Base-by-base conservation (phyloP, 208 protist species). In the Crithidia sp. region DNA sequence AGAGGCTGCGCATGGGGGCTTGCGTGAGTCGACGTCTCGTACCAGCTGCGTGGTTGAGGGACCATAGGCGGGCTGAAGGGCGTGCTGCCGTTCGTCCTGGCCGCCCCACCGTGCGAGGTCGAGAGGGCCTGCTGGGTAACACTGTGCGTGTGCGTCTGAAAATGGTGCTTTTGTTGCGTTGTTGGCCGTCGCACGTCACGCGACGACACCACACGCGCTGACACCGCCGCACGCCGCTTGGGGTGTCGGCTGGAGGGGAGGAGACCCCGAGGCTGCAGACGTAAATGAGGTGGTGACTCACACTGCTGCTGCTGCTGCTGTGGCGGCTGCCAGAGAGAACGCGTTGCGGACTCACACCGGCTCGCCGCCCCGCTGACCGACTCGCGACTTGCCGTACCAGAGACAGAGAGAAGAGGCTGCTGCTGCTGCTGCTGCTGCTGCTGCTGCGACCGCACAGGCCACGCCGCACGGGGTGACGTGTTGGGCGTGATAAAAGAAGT, bases 381-480 rank as follows among this genome's bases (percentile, higher is more conserved):
- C 45, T 28, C 45, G 49, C 50, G 62, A 43, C 44, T 37, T n/a
- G 37, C 44, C 14, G 62, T 19, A 36, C 36, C 13, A 47, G 37
- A 67, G 5, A 37, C 8, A 4, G 28, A 28, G 28, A 28, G 28
- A 28, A 28, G 28, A 28, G 28, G 28, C 28, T 28, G 28, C 28
- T 28, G 28, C 28, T 9, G 60, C 60, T 14, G 12, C 37, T 9
- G 62, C 10, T 28, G 28, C 28, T 28, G 28, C 28, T 9, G 60
- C 60, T 14, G 12, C 37, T 9, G 62, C 10, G 49, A 13, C 49
- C 28, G 37, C 62, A 5, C 62, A 14, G 62, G 62, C 62, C 62
- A 67, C 14, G 10, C 62, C 2, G 62, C 28, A 3, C 62, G 12
- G 7, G 62, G 62, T 67, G 62, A 67, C 19, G 50, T 67, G 62